These are phyloP conservation scores for Hippophae tibetana DNA, from an alignment of 306 rosid genomes.

Conservation along the genomic window DNA sequence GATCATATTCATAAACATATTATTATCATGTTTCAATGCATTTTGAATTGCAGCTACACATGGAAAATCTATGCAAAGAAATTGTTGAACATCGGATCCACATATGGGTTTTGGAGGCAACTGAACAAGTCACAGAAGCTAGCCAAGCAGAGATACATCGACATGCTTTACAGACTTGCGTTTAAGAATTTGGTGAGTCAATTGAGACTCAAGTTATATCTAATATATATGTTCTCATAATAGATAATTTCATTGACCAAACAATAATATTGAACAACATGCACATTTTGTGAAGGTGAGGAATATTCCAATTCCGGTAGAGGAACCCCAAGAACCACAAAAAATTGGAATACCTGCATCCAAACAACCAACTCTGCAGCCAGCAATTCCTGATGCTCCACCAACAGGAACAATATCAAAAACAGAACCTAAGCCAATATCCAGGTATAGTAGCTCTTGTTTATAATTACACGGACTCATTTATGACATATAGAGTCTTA, in stretches of 20 bases:
- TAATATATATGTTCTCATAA: neutral
- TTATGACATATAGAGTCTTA: neutral
- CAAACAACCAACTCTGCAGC: constrained; percentile 14
- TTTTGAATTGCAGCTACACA: constrained; percentile 53
- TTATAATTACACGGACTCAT: neutral
- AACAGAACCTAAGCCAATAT: constrained; percentile 10
- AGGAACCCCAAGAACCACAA: constrained; percentile 20
- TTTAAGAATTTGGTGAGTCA: constrained; percentile 59
- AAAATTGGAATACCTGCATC: constrained; percentile 7
- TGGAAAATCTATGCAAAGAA: constrained; percentile 95
- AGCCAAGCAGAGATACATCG: constrained; percentile 75
- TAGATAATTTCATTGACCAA: constrained; percentile 1
- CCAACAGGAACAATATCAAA: constrained; percentile 12
- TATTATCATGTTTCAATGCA: neutral
- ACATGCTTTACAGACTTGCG: constrained; percentile 65
- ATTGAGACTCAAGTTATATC: neutral
- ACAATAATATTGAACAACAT: neutral
- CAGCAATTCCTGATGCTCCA: constrained; percentile 6
- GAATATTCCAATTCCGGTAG: constrained; percentile 45
- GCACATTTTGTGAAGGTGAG: constrained; percentile 41
- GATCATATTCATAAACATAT: neutral
- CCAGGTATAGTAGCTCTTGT: constrained; percentile 19
- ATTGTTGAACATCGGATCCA: constrained; percentile 74
- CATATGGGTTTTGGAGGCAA: constrained; percentile 78
- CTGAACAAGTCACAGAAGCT: constrained; percentile 59